Evolutionary conservation across 345 rosid genomes (phyloP), one percentile per base, ranked within the genome.

Genomic region (Tarenaya hassleriana): DNA sequence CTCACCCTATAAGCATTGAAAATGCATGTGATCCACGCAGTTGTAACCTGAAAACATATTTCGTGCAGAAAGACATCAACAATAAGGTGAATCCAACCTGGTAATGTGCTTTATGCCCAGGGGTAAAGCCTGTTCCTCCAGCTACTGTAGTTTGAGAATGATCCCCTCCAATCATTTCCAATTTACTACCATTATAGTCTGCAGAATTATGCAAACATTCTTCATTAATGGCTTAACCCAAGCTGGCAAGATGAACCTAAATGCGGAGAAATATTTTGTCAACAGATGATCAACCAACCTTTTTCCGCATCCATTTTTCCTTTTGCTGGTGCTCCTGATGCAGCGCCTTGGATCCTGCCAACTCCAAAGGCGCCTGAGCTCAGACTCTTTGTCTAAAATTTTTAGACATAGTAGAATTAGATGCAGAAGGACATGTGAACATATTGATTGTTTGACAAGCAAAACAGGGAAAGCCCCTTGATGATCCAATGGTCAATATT

Each of bases 351-450:
- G 43, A 47, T 60, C 47, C 47, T 68, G 60, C 44, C 27, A 2
- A 68, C 56, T n/a, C 68, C 41, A 7, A 56, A 48, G 11, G 58
- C 44, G 54, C 42, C 18, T 21, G 70, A 35, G 55, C 68, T 58
- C 56, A 70, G 55, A 58, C 48, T 60, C 47, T 68, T 69, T 55
- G 54, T 75, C 82, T 81, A 76, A 67, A 74, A 61, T 46, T 49
- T 34, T 60, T 41, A 51, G 27, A 75, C 16, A 37, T 40, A 59
- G 61, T 54, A 66, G 54, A 34, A 47, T 46, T 20, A 46, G 46
- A 10, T 19, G 4, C 60, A 66, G 20, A 52, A 64, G 1, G 20
- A n/a, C 56, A 63, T 41, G 46, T 33, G 68, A 42, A 20, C 4
- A 31, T 31, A 59, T 34, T 59, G 31, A 52, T 32, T 31, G 53